These are phyloP conservation scores for Geotrichum carabidarum DNA, from an alignment of 1,139 yeast species.

Conservation along the genomic window DNA sequence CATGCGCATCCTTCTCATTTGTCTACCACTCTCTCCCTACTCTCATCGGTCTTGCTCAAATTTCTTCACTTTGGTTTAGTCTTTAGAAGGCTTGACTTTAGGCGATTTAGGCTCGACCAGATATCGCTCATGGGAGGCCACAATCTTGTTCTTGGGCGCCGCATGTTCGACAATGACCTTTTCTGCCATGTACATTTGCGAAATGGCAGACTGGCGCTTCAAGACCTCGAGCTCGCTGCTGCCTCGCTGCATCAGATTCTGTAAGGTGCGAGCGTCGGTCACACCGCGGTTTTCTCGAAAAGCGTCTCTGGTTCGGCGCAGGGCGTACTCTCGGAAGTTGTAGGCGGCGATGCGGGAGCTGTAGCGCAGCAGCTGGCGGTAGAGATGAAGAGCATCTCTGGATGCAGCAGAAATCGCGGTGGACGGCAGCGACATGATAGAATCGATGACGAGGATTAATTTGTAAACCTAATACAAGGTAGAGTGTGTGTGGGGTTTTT, in stretches of 20 bases:
- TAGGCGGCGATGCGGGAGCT: slow-evolving; percentile 73
- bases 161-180: slow-evolving; percentile 74
- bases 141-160: slow-evolving; percentile 12
- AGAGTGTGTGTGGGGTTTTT: no score
- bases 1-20: not conserved
- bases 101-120: slow-evolving; percentile 9
- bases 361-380: slow-evolving; percentile 63
- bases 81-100: not conserved
- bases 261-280: slow-evolving; percentile 39
- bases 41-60: not conserved
- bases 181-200: slow-evolving; percentile 65
- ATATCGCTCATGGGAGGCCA: slow-evolving; percentile 11
- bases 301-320: slow-evolving; percentile 63
- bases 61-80: not conserved
- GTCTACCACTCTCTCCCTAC: not conserved
- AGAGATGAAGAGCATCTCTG: slow-evolving; percentile 42
- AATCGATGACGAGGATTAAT: no score
- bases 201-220: slow-evolving; percentile 74
- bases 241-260: slow-evolving; percentile 51
- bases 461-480: no score
- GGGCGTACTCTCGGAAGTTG: slow-evolving; percentile 80
- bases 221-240: slow-evolving; percentile 58
- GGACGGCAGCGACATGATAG: no score
- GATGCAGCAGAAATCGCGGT: not conserved
- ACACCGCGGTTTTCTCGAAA: slow-evolving; percentile 53